Percentiles rank a stretch among this genome's conserved stretches.
Conservation (phyloP, 177 flowering plant species). For the Vitis hybrid region DNA sequence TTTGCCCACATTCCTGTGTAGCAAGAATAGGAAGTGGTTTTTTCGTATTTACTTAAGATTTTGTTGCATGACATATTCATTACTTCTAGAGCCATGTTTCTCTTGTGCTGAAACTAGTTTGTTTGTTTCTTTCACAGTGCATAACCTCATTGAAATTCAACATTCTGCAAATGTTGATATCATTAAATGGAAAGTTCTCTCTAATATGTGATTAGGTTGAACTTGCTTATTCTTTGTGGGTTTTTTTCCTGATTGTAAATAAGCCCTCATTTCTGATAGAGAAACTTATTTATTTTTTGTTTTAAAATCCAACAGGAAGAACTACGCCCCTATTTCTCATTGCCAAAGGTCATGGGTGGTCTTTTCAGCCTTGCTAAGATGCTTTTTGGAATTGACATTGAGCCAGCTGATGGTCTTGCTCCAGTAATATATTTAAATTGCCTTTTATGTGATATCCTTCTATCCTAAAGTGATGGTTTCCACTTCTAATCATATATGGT, state of each 20-base stretch:
- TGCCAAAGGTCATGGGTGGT: conserved; percentile 98
- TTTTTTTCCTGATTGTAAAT: background rate
- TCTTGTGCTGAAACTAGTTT: background rate
- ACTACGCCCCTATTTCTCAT: conserved; percentile 87
- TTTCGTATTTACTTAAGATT: no score
- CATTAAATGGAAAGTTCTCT: background rate
- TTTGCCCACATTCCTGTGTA: no score
- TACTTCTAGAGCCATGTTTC: background rate
- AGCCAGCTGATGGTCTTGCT: conserved; percentile 90
- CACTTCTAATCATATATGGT: background rate
- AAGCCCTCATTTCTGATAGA: background rate
- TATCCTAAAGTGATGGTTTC: conserved; percentile 1
- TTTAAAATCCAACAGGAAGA: conserved; percentile 64
- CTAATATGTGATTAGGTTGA: background rate
- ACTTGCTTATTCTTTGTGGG: background rate
- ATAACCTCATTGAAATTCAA: background rate
- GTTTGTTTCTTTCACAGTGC: background rate
- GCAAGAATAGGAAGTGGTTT: no score
- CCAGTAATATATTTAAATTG: conserved; percentile 48
- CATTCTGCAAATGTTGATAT: background rate
- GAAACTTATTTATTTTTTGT: background rate
- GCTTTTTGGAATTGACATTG: conserved; percentile 78
- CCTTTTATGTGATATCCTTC: conserved; percentile 4
- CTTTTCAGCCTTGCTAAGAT: conserved; percentile 82
- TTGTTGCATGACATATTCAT: background rate